Evolutionary conservation across 768 basidiomycete genomes (phyloP), one percentile per base, ranked within the genome.

Genomic region (Phlebiopsis gigantea): DNA sequence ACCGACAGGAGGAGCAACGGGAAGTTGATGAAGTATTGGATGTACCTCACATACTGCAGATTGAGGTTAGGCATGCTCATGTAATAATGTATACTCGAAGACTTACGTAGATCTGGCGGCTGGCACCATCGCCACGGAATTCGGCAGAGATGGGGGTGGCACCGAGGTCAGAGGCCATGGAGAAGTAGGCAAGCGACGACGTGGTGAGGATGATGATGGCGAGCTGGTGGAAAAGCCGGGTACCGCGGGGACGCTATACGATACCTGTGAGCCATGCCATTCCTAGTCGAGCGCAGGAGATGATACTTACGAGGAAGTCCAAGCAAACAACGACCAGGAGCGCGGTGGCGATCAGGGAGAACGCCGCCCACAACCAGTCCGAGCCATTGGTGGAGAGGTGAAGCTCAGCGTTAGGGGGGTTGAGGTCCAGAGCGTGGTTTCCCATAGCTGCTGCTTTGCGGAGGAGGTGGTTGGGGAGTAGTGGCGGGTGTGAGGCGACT

Each of bases 141-240:
- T 79, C 78, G 39, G 75, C 72, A 17, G 39, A 54, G 59, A 82
- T 64, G 39, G 77, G 71, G 0, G 79, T 75, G 48, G 68, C 70
- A 12, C 82, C 81, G 41, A 83, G 71, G 63, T 82, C 73, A 19
- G 79, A 80, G 0, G 81, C 81, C 80, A 82, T 79, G 9, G 74
- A 69, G 64, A 79, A 80, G 68, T 79, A 79, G 1, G 76, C 66
- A 42, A 82, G 68, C 8, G 70, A 60, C 1, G 77, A 69, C 0
- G 79, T 79, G 19, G 73, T 68, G 21, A 82, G 66, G 29, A 82
- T 70, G 56, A 80, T 69, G 41, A 76, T 64, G 45, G 73, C 73
- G 39, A 82, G 66, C 57, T 78, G 76, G 63, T 82, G 79, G 71
- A 81, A 76, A 6, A 77, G 71, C 25, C 80, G 70, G 24, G 72